These are phyloP conservation scores for Tricholoma terreum DNA, from an alignment of 768 basidiomycete genomes.

Conservation along the genomic window DNA sequence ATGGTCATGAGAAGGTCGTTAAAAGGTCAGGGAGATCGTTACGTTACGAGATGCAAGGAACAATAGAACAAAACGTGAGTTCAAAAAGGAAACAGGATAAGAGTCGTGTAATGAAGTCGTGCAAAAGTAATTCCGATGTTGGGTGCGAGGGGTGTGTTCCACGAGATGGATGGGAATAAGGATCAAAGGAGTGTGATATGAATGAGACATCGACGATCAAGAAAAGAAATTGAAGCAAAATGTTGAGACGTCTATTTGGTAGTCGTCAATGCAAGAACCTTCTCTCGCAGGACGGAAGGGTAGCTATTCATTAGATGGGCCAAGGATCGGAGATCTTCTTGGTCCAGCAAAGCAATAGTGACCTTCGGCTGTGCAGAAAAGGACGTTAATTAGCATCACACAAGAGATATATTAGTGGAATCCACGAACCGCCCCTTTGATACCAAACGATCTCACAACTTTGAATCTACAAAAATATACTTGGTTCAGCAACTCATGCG, in stretches of 20 bases:
- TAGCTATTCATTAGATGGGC: conserved; percentile 89
- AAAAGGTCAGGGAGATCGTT: conserved; percentile 6
- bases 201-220: conserved; percentile 1
- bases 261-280: conserved; percentile 41
- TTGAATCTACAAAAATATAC: conserved; percentile 35
- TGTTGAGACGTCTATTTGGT: conserved; percentile 25
- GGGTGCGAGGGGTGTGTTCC: neutral
- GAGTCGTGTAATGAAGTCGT: neutral
- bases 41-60: neutral
- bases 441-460: conserved; percentile 73
- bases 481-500: neutral
- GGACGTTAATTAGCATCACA: neutral
- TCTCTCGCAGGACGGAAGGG: conserved; percentile 78
- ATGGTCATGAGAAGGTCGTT: conserved; percentile 23
- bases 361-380: conserved; percentile 60
- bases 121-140: neutral
- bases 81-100: neutral
- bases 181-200: conserved; percentile 2
- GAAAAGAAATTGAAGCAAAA: neutral
- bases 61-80: neutral
- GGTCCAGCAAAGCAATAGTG: conserved; percentile 78
- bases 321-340: conserved; percentile 80
- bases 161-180: neutral
- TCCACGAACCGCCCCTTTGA: conserved; percentile 70
- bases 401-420: neutral